Conservation (phyloP, 2,329 filamentous ascomycete genomes). For the Pseudocercospora cruenta region DNA sequence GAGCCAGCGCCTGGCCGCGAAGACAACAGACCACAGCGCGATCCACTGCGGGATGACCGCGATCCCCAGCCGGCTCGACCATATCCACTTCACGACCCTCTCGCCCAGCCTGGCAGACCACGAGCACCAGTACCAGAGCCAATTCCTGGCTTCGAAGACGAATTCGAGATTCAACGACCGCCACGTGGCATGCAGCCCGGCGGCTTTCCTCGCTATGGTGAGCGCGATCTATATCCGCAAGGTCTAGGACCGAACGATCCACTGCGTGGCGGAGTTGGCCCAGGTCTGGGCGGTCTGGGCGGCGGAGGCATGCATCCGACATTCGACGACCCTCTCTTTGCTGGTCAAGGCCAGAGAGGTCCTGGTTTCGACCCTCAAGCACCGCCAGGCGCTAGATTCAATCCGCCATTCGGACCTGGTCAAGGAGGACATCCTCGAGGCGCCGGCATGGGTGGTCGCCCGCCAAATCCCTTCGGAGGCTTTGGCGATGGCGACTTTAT, state of each 20-base stretch:
- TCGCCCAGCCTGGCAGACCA: constrained; percentile 54
- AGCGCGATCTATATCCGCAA: constrained; percentile 84
- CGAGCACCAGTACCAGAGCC: constrained; percentile 66
- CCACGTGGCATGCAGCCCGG: constrained; percentile 51
- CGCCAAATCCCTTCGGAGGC: constrained; percentile 63
- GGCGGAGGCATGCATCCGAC: constrained; percentile 90
- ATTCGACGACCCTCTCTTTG: constrained; percentile 87
- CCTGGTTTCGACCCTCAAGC: constrained; percentile 68
- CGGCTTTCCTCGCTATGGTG: constrained; percentile 65
- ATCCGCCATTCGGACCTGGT: constrained; percentile 81
- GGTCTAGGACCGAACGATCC: constrained; percentile 86
- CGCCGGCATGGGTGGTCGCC: constrained; percentile 51
- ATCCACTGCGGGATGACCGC: constrained; percentile 56
- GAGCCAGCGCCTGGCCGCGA: constrained; percentile 32
- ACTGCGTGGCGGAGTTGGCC: constrained; percentile 65
- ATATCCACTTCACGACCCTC: constrained; percentile 63
- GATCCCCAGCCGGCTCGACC: constrained; percentile 65
- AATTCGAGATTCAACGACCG: constrained; percentile 78
- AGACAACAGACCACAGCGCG: constrained; percentile 43
- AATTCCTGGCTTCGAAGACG: constrained; percentile 91
- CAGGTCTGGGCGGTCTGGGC: constrained; percentile 53
- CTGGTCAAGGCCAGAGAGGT: constrained; percentile 52
- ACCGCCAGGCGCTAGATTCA: constrained; percentile 88
- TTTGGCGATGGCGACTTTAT: constrained; percentile 65
- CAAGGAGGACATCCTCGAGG: constrained; percentile 51